Percentiles rank a stretch among this genome's conserved stretches.
Conservation (phyloP, 1,284 basidiomycete species). For the Trichosporon coremiiforme region DNA sequence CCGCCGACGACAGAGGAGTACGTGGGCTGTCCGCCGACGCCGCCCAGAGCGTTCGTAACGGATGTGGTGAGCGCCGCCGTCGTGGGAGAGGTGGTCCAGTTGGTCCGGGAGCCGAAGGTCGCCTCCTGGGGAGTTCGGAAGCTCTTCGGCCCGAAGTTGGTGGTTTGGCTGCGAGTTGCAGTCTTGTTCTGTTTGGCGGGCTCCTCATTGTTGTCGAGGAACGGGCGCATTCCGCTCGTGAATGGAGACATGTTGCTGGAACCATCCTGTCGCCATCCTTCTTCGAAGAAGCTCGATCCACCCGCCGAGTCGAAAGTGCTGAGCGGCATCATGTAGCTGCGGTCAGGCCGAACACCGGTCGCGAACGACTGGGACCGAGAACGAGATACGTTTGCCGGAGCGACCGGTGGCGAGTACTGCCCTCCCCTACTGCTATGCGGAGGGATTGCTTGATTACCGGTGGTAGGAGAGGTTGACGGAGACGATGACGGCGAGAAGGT, state of each 20-base stretch:
- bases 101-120: constrained; percentile 34
- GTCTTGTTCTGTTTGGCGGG: constrained; percentile 4
- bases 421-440: constrained; percentile 11
- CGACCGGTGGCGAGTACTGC: constrained; percentile 49
- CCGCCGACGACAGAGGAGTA: constrained; percentile 41
- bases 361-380: constrained; percentile 52
- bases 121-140: constrained; percentile 38
- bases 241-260: constrained; percentile 53
- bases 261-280: constrained; percentile 40
- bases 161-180: constrained; percentile 18
- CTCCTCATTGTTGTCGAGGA: constrained; percentile 26
- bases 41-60: constrained; percentile 40
- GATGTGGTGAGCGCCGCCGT: constrained; percentile 41
- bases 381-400: constrained; percentile 46
- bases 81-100: constrained; percentile 33
- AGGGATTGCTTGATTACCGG: constrained; percentile 21
- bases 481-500: constrained; percentile 53
- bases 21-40: constrained; percentile 30
- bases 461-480: constrained; percentile 41
- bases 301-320: constrained; percentile 38
- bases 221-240: constrained; percentile 36
- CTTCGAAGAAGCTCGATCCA: constrained; percentile 31
- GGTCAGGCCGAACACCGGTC: constrained; percentile 46
- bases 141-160: constrained; percentile 20
- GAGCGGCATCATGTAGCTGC: constrained; percentile 42